Percentiles rank a stretch among this genome's conserved stretches.
Evolutionary conservation across 345 rosid species (phyloP).

Genomic region (Durio zibethinus): DNA sequence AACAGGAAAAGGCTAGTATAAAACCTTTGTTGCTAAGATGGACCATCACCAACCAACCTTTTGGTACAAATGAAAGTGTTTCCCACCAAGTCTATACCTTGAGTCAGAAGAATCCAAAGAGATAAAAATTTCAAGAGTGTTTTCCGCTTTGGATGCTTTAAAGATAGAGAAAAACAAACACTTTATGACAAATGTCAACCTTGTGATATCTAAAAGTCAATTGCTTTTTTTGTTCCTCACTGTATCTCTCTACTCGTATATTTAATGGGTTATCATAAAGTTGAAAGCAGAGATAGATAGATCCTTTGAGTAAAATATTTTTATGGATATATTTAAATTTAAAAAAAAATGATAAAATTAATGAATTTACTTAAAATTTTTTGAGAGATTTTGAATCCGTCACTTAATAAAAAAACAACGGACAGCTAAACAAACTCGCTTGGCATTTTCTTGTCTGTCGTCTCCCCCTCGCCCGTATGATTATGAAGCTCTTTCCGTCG

Average conservation of each 20-base stretch:
- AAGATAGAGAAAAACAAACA: constrained; percentile 18
- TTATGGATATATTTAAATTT: too few relatives aligned
- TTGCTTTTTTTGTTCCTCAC: constrained; percentile 23
- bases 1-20: neutral
- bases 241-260: neutral
- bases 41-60: neutral
- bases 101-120: constrained; percentile 33
- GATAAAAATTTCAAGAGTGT: neutral
- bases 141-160: constrained; percentile 37
- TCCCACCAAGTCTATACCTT: constrained; percentile 42
- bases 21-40: neutral
- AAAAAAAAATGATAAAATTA: too few relatives aligned
- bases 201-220: constrained; percentile 40
- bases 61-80: constrained; percentile 30
- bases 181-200: constrained; percentile 36
- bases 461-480: constrained; percentile 32
- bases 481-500: constrained; percentile 7
- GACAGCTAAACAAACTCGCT: constrained; percentile 27
- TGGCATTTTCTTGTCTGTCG: constrained; percentile 59
- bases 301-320: too few relatives aligned
- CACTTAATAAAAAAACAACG: too few relatives aligned
- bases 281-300: too few relatives aligned
- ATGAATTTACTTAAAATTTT: too few relatives aligned
- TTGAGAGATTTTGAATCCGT: too few relatives aligned
- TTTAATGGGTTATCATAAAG: constrained; percentile 37